Conservation (phyloP, 1,284 basidiomycete genomes). For the Puccinia hordei region DNA sequence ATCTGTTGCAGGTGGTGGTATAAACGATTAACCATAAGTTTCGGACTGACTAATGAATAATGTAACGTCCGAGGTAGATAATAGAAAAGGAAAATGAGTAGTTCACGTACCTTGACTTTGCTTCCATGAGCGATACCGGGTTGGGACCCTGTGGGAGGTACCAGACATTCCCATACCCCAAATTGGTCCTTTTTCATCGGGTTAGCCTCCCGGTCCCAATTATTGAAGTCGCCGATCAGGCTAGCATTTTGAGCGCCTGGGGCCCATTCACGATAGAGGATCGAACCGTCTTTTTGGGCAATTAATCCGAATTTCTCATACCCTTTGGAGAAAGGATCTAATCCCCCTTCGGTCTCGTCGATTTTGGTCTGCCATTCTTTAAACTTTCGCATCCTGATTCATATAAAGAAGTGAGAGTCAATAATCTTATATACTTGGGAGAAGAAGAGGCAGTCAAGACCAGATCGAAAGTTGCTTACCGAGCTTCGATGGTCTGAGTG, state of each 20-base stretch:
- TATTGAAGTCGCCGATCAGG: slow-evolving; percentile 93
- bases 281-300: slow-evolving; percentile 69
- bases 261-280: slow-evolving; percentile 93
- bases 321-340: slow-evolving; percentile 82
- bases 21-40: no score
- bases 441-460: background rate
- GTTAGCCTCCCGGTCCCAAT: slow-evolving; percentile 81
- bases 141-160: slow-evolving; percentile 73
- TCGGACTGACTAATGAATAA: background rate
- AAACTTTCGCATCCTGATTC: slow-evolving; percentile 40
- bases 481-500: slow-evolving; percentile 32
- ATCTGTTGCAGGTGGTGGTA: no score
- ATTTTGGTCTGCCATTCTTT: slow-evolving; percentile 32
- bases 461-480: slow-evolving; percentile 40
- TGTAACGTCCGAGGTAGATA: background rate
- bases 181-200: slow-evolving; percentile 83
- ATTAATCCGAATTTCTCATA: slow-evolving; percentile 84
- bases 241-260: slow-evolving; percentile 80
- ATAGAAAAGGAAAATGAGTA: background rate
- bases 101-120: slow-evolving; percentile 74
- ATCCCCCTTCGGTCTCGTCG: slow-evolving; percentile 64
- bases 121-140: slow-evolving; percentile 90
- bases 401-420: background rate
- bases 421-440: background rate
- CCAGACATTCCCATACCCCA: slow-evolving; percentile 85